Evolutionary conservation across 2,329 filamentous ascomycete genomes (phyloP).

Genomic region (Aspergillus fischeri): DNA sequence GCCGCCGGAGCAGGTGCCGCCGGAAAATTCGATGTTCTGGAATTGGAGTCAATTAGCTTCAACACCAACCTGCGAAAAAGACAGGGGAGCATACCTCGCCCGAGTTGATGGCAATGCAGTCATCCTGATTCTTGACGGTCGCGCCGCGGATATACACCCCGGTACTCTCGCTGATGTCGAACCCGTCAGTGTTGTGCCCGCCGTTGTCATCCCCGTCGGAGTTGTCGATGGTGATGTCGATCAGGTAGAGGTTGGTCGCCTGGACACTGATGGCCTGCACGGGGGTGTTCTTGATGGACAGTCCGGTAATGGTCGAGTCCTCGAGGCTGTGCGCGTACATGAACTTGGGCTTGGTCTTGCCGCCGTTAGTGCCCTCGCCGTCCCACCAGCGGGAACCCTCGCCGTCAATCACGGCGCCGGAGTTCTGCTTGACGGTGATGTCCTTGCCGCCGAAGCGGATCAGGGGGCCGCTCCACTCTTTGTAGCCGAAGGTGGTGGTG

Average conservation of each 20-base stretch:
- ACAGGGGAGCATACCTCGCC: conserved; percentile 35
- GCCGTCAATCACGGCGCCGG: conserved; percentile 53
- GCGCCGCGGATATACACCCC: conserved; percentile 50
- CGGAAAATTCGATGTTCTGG: conserved; percentile 28
- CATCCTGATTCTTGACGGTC: conserved; percentile 56
- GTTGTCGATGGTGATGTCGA: conserved; percentile 55
- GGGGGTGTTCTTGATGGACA: conserved; percentile 36
- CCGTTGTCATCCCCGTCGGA: conserved; percentile 47
- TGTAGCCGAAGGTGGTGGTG: conserved; percentile 61
- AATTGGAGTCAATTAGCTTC: background rate
- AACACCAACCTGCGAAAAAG: background rate
- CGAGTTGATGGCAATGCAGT: conserved; percentile 57
- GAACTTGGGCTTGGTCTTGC: conserved; percentile 64
- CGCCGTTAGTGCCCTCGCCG: conserved; percentile 55
- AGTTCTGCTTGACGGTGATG: conserved; percentile 50
- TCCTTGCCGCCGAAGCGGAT: conserved; percentile 57
- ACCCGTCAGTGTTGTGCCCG: conserved; percentile 53
- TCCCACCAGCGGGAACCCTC: conserved; percentile 60
- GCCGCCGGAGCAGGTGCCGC: conserved; percentile 28
- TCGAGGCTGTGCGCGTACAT: conserved; percentile 46
- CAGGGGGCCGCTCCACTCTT: conserved; percentile 62
- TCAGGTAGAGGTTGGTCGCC: conserved; percentile 50
- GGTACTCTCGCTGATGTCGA: conserved; percentile 38
- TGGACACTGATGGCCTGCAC: conserved; percentile 36
- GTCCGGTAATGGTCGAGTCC: conserved; percentile 29